Evolutionary conservation across 768 basidiomycete genomes (phyloP).

Genomic region (Grammothele lineata): DNA sequence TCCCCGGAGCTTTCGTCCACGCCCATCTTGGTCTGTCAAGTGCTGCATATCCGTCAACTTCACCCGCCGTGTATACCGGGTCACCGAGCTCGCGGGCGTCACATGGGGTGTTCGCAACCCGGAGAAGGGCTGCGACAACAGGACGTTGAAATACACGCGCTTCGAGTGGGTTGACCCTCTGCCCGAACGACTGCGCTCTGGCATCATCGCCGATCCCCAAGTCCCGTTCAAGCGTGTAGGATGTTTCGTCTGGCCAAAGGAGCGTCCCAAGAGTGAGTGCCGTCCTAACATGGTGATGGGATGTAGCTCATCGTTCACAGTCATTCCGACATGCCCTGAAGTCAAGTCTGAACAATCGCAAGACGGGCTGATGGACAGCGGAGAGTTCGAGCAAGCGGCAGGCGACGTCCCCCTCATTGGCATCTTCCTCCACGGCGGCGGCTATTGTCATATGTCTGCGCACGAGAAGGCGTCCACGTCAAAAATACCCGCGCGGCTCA

Average conservation of each 20-base stretch:
- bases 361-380: slow-evolving; percentile 6
- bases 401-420: slow-evolving; percentile 36
- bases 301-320: background rate
- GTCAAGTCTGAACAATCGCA: background rate
- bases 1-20: slow-evolving; percentile 42
- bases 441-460: slow-evolving; percentile 55
- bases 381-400: slow-evolving; percentile 22
- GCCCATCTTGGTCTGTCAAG: slow-evolving; percentile 44
- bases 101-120: slow-evolving; percentile 50
- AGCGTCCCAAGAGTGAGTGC: slow-evolving; percentile 18
- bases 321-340: slow-evolving; percentile 3
- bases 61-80: slow-evolving; percentile 46
- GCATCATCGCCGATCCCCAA: slow-evolving; percentile 36
- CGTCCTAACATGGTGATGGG: too few species aligned
- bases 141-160: slow-evolving; percentile 38
- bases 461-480: slow-evolving; percentile 46
- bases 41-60: slow-evolving; percentile 51
- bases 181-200: slow-evolving; percentile 35
- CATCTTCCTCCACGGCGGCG: slow-evolving; percentile 52
- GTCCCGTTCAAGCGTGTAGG: slow-evolving; percentile 42
- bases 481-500: slow-evolving; percentile 42
- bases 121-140: slow-evolving; percentile 29
- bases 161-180: slow-evolving; percentile 48
- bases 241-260: slow-evolving; percentile 45
- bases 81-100: slow-evolving; percentile 54